These are phyloP conservation scores for Xylaria sp. DNA, from an alignment of 2,329 filamentous ascomycete species.

Conservation along the genomic window DNA sequence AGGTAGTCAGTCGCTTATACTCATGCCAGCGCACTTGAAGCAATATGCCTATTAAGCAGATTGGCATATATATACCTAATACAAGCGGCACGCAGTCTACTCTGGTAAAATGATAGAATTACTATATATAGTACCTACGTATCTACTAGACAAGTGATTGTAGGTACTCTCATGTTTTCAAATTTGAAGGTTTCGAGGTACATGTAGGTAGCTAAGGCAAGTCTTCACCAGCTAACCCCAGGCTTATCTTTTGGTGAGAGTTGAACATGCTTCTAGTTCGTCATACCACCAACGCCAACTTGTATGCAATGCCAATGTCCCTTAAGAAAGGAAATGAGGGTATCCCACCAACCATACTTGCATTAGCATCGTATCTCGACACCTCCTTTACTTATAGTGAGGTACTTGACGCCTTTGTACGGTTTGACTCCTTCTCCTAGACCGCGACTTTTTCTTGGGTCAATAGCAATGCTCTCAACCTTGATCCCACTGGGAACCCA, in stretches of 20 bases:
- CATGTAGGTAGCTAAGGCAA: neutral
- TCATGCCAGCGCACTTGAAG: no score
- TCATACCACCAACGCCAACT: slow-evolving; percentile 25
- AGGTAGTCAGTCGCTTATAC: no score
- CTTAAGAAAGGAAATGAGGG: neutral
- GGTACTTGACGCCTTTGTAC: slow-evolving; percentile 98
- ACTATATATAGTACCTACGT: no score
- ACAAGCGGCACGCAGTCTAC: no score
- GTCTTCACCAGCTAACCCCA: neutral
- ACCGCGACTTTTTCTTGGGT: slow-evolving; percentile 84
- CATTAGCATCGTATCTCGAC: slow-evolving; percentile 70
- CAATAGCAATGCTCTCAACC: slow-evolving; percentile 74
- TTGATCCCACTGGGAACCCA: slow-evolving; percentile 76
- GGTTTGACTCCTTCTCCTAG: slow-evolving; percentile 89
- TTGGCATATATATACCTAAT: no score
- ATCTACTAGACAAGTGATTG: neutral
- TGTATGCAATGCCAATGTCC: slow-evolving; percentile 34
- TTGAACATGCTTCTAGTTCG: slow-evolving; percentile 2
- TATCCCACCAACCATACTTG: neutral
- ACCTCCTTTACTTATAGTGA: slow-evolving; percentile 77
- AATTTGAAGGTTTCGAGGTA: neutral
- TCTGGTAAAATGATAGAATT: no score
- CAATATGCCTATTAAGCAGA: no score
- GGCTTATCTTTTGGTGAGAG: neutral
- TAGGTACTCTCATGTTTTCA: neutral